phyloP scores from a whole-genome alignment of 164 flowering plant genomes.

The Paratinospora sagittata region DNA sequence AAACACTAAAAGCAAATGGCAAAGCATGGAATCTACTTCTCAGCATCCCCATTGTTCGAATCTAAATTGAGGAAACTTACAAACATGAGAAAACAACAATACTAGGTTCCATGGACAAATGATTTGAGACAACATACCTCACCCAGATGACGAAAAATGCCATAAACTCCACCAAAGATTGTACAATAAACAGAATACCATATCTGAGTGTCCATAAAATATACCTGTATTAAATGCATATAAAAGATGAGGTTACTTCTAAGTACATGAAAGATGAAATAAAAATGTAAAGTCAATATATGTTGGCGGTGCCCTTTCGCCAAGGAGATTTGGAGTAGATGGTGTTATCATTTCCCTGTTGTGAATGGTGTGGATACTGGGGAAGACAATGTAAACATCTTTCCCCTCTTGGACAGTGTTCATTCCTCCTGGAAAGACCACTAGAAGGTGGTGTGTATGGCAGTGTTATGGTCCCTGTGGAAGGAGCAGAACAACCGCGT shows the following conservation, averaged over 20 bases:
- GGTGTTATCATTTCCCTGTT: too few relatives aligned
- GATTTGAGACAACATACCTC: slow-evolving; percentile 48
- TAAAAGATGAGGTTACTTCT: neutral
- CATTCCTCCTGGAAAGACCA: too few relatives aligned
- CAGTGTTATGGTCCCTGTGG: too few relatives aligned
- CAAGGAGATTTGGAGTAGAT: too few relatives aligned
- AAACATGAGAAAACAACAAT: slow-evolving; percentile 6
- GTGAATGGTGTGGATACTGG: too few relatives aligned
- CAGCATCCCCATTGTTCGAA: slow-evolving; percentile 85
- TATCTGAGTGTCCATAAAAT: slow-evolving; percentile 54
- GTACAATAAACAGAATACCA: slow-evolving; percentile 57
- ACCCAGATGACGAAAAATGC: slow-evolving; percentile 79
- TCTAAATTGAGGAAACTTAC: slow-evolving; percentile 35
- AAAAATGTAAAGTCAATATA: neutral
- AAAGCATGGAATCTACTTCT: slow-evolving; percentile 70
- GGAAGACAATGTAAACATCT: too few relatives aligned
- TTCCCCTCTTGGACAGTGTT: too few relatives aligned
- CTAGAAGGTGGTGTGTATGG: too few relatives aligned
- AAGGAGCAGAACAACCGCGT: too few relatives aligned
- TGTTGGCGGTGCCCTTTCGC: neutral
- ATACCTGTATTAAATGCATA: slow-evolving; percentile 28
- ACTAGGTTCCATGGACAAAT: neutral
- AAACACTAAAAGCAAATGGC: slow-evolving; percentile 65
- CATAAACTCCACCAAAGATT: slow-evolving; percentile 43
- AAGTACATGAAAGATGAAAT: neutral